Base-by-base conservation (phyloP, 2,329 filamentous ascomycete genomes). In the Alternaria sp. region DNA sequence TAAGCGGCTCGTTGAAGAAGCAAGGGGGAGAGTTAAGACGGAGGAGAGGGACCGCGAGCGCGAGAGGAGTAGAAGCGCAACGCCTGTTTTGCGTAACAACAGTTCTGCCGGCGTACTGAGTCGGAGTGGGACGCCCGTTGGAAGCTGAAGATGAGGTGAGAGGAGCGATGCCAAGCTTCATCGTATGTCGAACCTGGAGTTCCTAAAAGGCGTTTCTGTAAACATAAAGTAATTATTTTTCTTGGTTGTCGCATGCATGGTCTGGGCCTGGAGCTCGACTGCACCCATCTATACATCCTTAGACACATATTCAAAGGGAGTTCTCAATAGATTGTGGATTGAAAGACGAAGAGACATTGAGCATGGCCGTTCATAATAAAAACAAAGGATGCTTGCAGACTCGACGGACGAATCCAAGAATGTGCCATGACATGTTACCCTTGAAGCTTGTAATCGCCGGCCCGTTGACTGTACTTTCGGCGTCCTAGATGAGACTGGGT, bases 1-100 rank as follows among this genome's bases (percentile, higher is more conserved):
- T 23, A 75, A 75, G 66, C 60, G 73, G 21, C 60, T 73, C 4
- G 74, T 77, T 0, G 74, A 77, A 40, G 73, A 77, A 28, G 75
- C 74, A 13, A 54, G 73, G 17, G 72, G 73, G 56, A 55, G 69
- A 1, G 71, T 75, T 3, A 68, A 73, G 33, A 68, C 70, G 9
- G 72, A 75, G 28, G 72, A 74, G 51, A 56, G 69, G 23, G 67
- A 72, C 44, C 56, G 68, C 4, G 69, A 72, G 24, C 48, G 63
- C 28, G 67, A 70, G 44, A 60, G 69, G 21, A 70, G 66, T 56
- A 48, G 69, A 28, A 73, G 70, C 42, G 62, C 59, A 3, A 74
- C 72, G 10, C 72, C 72, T 1, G 63, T 70, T 8, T 29, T 56
- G 8, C 55, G 67, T 10, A 67, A 60, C 4, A 67, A 70, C 24